A percentile compares a stretch with the other conserved stretches of the same genome.
Conservation (phyloP, 495 filamentous ascomycete species). For the Xylaria curta region DNA sequence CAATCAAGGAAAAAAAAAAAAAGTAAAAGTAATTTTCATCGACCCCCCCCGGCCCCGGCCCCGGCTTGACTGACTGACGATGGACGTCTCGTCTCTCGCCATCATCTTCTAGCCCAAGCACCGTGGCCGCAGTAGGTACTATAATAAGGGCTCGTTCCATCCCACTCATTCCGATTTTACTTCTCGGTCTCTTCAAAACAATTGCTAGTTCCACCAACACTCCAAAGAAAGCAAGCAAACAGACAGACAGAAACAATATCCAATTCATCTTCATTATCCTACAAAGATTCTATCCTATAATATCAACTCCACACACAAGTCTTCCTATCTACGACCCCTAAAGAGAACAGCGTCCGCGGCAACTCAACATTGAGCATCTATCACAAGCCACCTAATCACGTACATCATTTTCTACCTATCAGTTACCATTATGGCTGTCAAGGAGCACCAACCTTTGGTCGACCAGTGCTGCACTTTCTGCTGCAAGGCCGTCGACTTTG, state of each 20-base stretch:
- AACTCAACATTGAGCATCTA: neutral
- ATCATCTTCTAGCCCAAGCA: slow-evolving; percentile 22
- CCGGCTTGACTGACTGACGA: slow-evolving; percentile 24
- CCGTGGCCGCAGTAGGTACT: neutral
- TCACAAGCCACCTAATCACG: slow-evolving; percentile 11
- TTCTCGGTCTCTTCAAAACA: slow-evolving; percentile 11
- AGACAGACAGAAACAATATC: neutral
- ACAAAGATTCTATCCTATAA: neutral
- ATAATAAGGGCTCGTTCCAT: slow-evolving; percentile 26
- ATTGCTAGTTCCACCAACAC: slow-evolving; percentile 5
- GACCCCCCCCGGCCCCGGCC: slow-evolving; percentile 19
- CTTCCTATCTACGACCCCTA: neutral
- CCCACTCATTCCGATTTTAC: neutral
- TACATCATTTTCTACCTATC: neutral
- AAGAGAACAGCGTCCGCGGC: neutral
- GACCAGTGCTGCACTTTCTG: slow-evolving; percentile 60
- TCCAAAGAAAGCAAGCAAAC: neutral
- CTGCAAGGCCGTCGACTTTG: slow-evolving; percentile 60
- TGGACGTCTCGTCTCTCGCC: slow-evolving; percentile 22
- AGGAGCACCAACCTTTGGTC: slow-evolving; percentile 53
- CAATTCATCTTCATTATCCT: neutral
- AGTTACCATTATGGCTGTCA: slow-evolving; percentile 51
- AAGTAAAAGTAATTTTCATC: slow-evolving; percentile 5
- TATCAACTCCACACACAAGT: neutral
- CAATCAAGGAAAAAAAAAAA: neutral